Conservation (phyloP, 441 rosid genomes). For the Flueggea neowawraea region DNA sequence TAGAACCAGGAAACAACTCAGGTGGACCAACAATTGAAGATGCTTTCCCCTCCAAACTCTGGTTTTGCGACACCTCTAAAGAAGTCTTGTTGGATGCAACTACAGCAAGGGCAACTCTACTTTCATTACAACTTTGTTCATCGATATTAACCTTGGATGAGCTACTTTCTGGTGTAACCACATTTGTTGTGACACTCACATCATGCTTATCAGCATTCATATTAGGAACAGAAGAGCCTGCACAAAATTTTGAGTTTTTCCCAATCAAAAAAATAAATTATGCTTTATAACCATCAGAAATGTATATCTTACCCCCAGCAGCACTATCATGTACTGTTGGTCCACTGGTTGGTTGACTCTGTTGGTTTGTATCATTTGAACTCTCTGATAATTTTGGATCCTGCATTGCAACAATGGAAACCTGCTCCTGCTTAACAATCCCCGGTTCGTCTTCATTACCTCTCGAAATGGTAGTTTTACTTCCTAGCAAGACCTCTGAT, state of each 20-base stretch:
- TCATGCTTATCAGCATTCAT: constrained; percentile 22
- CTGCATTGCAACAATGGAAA: constrained; percentile 14
- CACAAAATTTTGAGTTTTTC: constrained; percentile 12
- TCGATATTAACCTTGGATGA: constrained; percentile 23
- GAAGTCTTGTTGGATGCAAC: constrained; percentile 20
- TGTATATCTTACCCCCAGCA: constrained; percentile 22
- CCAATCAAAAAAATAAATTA: not conserved
- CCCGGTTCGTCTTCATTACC: constrained; percentile 33
- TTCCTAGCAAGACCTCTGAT: constrained; percentile 23
- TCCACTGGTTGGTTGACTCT: constrained; percentile 17
- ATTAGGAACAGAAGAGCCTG: constrained; percentile 39
- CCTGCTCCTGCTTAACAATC: constrained; percentile 33
- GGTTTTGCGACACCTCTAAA: constrained; percentile 26
- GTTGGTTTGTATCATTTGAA: constrained; percentile 22
- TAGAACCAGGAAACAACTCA: constrained; percentile 18
- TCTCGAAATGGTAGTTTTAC: constrained; percentile 20
- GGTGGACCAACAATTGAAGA: too few relatives aligned
- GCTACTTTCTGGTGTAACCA: constrained; percentile 28
- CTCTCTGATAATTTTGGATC: constrained; percentile 23
- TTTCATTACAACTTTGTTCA: constrained; percentile 24
- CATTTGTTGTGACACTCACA: constrained; percentile 33
- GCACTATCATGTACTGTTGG: constrained; percentile 24
- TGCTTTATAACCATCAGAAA: not conserved
- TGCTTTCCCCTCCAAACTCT: constrained; percentile 24
- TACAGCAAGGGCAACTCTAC: constrained; percentile 17